These are phyloP conservation scores for Closterium sp. DNA, from an alignment of 139 green algal species.

Conservation along the genomic window DNA sequence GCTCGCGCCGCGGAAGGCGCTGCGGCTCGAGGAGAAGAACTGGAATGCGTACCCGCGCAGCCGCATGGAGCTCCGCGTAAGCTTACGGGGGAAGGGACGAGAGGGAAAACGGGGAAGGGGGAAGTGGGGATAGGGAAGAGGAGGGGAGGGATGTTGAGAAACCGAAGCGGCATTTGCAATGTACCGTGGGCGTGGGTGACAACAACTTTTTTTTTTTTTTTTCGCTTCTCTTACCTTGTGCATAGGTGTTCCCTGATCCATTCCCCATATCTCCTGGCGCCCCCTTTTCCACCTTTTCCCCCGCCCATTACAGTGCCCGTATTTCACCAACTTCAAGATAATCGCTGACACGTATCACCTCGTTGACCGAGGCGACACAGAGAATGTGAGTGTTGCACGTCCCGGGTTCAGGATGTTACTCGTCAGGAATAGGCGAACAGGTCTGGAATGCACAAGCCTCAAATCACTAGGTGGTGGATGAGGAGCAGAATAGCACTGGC, in stretches of 20 bases:
- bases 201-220: too few relatives aligned
- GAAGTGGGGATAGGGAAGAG: background rate
- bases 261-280: background rate
- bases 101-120: background rate
- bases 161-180: too few relatives aligned
- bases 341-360: constrained; percentile 21
- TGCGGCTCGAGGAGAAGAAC: background rate
- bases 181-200: too few relatives aligned
- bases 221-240: background rate
- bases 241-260: too few relatives aligned
- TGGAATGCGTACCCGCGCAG: background rate
- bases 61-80: background rate
- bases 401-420: background rate
- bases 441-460: background rate
- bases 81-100: background rate
- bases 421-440: background rate
- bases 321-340: constrained; percentile 50
- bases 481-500: background rate
- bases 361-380: constrained; percentile 13
- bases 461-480: background rate
- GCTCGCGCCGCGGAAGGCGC: background rate
- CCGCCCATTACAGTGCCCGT: constrained; percentile 8
- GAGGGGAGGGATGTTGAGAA: too few relatives aligned
- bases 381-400: constrained; percentile 41
- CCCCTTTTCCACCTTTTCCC: background rate